Base-by-base conservation (phyloP, 352 stramenopile species). In the Globisporangium spiculum region DNA sequence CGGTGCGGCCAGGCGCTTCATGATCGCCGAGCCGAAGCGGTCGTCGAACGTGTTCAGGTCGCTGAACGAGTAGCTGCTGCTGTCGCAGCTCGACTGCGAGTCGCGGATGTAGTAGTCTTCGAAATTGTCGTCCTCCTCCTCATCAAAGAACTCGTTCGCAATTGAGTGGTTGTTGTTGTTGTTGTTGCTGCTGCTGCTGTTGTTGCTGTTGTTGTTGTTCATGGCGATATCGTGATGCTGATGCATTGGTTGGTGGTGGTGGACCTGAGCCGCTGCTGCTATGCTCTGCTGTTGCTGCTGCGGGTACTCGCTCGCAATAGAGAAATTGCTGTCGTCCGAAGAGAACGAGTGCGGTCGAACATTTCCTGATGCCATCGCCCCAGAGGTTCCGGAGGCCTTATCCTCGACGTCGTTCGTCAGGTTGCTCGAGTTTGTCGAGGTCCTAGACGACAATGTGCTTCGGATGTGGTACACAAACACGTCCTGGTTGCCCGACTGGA, bases 31-130 rank as follows among this genome's bases (percentile, higher is more conserved):
- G 52, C 57, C 38, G 34, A 78, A 63, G 63, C 82, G 54, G 50
- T 74, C 80, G 12, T 86, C 79, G 30, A 84, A 82, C n/a, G 73
- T 74, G 63, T 89, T 82, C n/a, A 81, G 71, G 44, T 88, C 79
- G 59, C 79, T 91, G 62, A 88, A 75, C 26, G 83, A 89, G 62
- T 82, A 83, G 55, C 74, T 78, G 46, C 80, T 91, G 58, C 74
- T 76, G 53, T 75, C 86, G 32, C 77, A 89, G 55, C 73, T 84
- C 52, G 71, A 74, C 9, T 79, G 70, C 52, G 70, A 89, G 56
- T 63, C 61, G 59, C 67, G 26, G 61, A 70, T 46, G 65, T 71
- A 73, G 55, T 63, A 65, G 60, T 53, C 46, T 12, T 60, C 34
- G 10, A 22, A 6, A 10, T 60, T 10, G 5, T 26, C 67, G 44